These are phyloP conservation scores for Moesziomyces antarcticus DNA, from an alignment of 1,284 basidiomycete species.

Conservation along the genomic window DNA sequence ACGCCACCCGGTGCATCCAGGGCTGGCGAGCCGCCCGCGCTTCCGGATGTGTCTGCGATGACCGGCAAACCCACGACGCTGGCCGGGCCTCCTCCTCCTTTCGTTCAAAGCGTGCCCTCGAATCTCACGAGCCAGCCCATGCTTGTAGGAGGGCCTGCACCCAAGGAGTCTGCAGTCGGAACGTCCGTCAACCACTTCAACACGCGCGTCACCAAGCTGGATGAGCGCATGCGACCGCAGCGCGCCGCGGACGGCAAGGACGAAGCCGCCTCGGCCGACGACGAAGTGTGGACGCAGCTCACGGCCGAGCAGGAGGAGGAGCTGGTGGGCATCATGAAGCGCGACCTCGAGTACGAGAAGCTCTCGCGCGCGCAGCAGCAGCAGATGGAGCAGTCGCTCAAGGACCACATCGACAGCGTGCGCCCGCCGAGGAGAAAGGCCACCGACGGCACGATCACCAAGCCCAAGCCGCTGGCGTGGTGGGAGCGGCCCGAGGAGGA, in stretches of 20 bases:
- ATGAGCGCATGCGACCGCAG: conserved; percentile 68
- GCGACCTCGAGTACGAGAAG: conserved; percentile 71
- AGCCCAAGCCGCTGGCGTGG: conserved; percentile 55
- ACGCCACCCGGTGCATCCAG: conserved; percentile 5
- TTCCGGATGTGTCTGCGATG: conserved; percentile 30
- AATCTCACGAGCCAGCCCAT: conserved; percentile 57
- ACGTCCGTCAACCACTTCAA: conserved; percentile 74
- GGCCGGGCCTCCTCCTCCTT: conserved; percentile 30
- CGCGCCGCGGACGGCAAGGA: conserved; percentile 70
- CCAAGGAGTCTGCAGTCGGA: conserved; percentile 55
- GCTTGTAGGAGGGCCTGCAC: conserved; percentile 67
- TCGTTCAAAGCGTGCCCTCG: conserved; percentile 58
- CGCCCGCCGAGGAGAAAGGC: conserved; percentile 40
- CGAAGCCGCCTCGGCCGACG: conserved; percentile 7
- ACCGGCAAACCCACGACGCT: conserved; percentile 50
- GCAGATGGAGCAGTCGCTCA: conserved; percentile 50
- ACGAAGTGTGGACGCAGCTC: conserved; percentile 69
- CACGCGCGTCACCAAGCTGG: conserved; percentile 75
- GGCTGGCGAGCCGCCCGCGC: conserved; percentile 23
- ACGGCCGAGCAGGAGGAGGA: conserved; percentile 70
- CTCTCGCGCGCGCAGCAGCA: conserved; percentile 61
- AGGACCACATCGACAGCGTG: conserved; percentile 44
- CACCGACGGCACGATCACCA: conserved; percentile 37
- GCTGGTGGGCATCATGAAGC: conserved; percentile 73
- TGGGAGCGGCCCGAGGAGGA: conserved; percentile 59